A percentile compares a stretch with the other conserved stretches of the same genome.
Conservation (phyloP, 305 asterid genomes). For the Fraxinus greggii region DNA sequence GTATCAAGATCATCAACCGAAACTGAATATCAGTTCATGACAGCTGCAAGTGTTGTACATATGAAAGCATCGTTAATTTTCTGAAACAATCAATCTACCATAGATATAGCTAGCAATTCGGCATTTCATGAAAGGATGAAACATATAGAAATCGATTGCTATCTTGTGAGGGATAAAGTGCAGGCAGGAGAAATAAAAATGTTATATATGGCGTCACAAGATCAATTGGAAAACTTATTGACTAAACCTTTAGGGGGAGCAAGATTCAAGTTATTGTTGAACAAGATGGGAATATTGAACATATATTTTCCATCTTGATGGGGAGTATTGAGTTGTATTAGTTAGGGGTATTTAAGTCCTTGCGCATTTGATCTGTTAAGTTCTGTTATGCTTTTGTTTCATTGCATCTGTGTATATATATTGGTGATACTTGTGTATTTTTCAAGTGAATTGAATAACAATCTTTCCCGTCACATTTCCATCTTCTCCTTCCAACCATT, state of each 20-base stretch:
- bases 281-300: no score
- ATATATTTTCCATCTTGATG: no score
- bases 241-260: background rate
- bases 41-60: background rate
- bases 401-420: no score
- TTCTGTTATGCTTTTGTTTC: no score
- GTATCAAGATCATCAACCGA: background rate
- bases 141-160: background rate
- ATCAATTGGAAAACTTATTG: background rate
- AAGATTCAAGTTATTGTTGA: no score
- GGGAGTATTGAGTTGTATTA: no score
- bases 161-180: background rate
- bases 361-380: no score
- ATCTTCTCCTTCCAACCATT: no score
- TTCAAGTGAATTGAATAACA: no score
- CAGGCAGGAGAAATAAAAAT: background rate
- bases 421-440: no score
- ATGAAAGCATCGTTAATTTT: background rate
- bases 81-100: background rate
- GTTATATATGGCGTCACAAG: background rate
- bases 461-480: no score
- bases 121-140: background rate
- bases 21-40: background rate
- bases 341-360: background rate
- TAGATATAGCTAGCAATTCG: no score